Percentiles rank a stretch among this genome's conserved stretches.
phyloP scores from a whole-genome alignment of 139 green algal species.

The Tetraselmis striata region DNA sequence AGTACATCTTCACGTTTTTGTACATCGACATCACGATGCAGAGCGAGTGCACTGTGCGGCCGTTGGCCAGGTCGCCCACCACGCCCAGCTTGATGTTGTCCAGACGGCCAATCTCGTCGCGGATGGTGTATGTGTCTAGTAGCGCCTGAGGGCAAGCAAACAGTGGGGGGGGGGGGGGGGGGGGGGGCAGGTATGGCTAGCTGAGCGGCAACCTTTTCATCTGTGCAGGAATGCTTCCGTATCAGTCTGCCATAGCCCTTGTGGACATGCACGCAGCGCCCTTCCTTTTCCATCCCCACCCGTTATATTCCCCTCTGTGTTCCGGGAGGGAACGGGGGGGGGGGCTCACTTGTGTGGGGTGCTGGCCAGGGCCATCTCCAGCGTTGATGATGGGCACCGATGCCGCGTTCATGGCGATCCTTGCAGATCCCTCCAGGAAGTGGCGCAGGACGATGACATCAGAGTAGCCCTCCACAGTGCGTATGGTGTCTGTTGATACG shows the following conservation, averaged over 20 bases:
- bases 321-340: no score
- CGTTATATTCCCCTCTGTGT: no score
- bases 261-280: no score
- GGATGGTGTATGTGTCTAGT: conserved; percentile 97
- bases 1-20: conserved; percentile 82
- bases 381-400: conserved; percentile 92
- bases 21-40: conserved; percentile 88
- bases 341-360: conserved; percentile 78
- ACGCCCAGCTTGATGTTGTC: conserved; percentile 85
- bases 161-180: background rate
- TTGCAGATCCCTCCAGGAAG: conserved; percentile 78
- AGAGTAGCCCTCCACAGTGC: conserved; percentile 90
- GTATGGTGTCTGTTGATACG: conserved; percentile 85
- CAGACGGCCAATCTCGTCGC: conserved; percentile 84
- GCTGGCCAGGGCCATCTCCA: conserved; percentile 95
- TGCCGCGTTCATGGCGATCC: conserved; percentile 67
- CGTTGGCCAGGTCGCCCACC: conserved; percentile 95
- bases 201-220: no score
- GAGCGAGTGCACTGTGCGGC: conserved; percentile 67
- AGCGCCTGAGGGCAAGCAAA: conserved; percentile 67
- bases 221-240: no score
- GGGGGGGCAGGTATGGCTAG: no score
- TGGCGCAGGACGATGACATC: conserved; percentile 97
- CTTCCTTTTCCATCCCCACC: no score
- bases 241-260: no score